phyloP scores from a whole-genome alignment of 2,329 filamentous ascomycete species.

The Nectriaceae sp. region DNA sequence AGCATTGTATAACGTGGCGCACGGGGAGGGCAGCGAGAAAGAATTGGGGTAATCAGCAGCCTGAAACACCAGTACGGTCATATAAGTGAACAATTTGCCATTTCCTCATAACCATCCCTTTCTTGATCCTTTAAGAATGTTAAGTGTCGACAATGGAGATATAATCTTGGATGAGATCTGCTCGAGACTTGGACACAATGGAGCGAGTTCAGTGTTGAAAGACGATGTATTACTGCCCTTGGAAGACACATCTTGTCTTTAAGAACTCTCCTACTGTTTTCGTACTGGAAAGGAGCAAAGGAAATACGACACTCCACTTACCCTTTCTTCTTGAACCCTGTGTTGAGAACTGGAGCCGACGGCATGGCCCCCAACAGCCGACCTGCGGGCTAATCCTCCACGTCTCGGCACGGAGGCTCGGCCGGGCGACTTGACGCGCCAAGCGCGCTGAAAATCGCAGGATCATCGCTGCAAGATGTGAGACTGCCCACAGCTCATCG shows the following conservation, averaged over 20 bases:
- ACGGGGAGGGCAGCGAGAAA: too few species aligned
- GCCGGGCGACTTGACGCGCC: conserved; percentile 26
- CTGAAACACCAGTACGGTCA: too few species aligned
- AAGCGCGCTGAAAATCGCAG: conserved; percentile 28
- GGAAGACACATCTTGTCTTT: too few species aligned
- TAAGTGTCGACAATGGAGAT: too few species aligned
- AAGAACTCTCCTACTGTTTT: not conserved
- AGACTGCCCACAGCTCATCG: not conserved
- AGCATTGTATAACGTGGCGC: too few species aligned
- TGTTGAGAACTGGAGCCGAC: conserved; percentile 28
- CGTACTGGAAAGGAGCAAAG: not conserved
- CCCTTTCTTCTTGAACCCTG: conserved; percentile 26
- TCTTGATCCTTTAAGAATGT: too few species aligned
- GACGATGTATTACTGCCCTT: too few species aligned
- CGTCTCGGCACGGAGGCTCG: conserved; percentile 19
- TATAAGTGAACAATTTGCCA: too few species aligned
- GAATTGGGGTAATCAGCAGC: not conserved
- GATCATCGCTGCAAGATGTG: conserved; percentile 20
- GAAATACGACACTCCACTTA: conserved; percentile 18
- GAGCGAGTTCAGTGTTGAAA: too few species aligned
- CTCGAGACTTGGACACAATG: too few species aligned
- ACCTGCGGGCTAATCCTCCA: conserved; percentile 13
- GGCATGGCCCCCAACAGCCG: conserved; percentile 20
- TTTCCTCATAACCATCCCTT: too few species aligned
- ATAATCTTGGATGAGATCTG: too few species aligned